Base-by-base conservation (phyloP, 306 rosid species). In the Fragaria iinumae region DNA sequence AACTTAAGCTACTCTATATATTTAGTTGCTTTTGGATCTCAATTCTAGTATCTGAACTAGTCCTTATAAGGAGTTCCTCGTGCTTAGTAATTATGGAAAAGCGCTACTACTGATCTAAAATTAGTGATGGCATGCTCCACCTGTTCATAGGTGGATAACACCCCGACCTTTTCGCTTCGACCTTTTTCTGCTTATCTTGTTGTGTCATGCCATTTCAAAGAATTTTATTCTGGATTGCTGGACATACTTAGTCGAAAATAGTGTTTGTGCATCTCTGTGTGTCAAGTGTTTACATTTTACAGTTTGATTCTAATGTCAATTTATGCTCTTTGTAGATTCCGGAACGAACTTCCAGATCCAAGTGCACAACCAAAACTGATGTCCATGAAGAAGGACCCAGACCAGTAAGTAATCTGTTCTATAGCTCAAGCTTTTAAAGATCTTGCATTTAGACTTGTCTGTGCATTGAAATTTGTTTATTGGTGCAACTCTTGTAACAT, bases 301-400 rank as follows among this genome's bases (percentile, higher is more conserved):
- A 77, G 80, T 66, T 84, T 88, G 84, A 86, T 71, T 62, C 48
- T 16, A 29, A 66, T 82, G 49, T 52, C 62, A 66, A 71, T 72
- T 83, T 77, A 6, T 76, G 83, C 81, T 77, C 50, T 66, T 79
- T 76, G 36, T 77, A 95, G 99, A 72, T 95, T 95, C 80, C 96
- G 99, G 67, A 95, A 92, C 82, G 99, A 95, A 78, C 99, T 95
- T 79, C 99, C 98, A 21, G 99, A 95, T 85, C 94, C 93, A 55
- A 88, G 97, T 86, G 99, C 99, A 71, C 99, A 95, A 77, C 99
- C 99, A 18, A 95, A 95, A 90, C 97, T 95, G 48, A 87, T 91
- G 97, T 86, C 98, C 3, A 73, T 88, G 87, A 89, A 86, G 88
- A 95, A 87, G 77, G 99, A 95, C 53, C 91, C 86, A 81, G 97